Evolutionary conservation across 2,329 filamentous ascomycete genomes (phyloP).

Genomic region (Thielaviopsis euricoi): DNA sequence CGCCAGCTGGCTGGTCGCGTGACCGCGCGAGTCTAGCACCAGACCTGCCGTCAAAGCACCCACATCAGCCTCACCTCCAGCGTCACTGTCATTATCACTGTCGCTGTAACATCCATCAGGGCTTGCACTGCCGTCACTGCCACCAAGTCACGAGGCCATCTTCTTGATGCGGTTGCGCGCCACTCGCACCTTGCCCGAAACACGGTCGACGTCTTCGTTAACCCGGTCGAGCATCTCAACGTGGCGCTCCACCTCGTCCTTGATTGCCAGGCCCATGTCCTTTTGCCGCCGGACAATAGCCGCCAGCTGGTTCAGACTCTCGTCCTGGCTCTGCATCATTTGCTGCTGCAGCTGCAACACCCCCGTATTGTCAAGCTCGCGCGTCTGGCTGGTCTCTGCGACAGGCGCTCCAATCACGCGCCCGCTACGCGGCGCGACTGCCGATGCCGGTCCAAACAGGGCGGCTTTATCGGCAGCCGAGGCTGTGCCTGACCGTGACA

Average conservation of each 20-base stretch:
- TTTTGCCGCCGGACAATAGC: slow-evolving; percentile 56
- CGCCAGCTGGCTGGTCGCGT: not conserved
- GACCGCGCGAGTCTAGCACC: not conserved
- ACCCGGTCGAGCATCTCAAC: slow-evolving; percentile 52
- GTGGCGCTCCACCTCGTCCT: slow-evolving; percentile 56
- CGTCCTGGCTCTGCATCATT: slow-evolving; percentile 59
- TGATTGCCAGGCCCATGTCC: slow-evolving; percentile 63
- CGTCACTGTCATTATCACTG: not conserved
- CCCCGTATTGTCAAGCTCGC: slow-evolving; percentile 60
- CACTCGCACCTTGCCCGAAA: slow-evolving; percentile 53
- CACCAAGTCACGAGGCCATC: slow-evolving; percentile 28
- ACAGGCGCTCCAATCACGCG: slow-evolving; percentile 57
- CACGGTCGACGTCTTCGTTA: slow-evolving; percentile 47
- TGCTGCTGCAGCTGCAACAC: slow-evolving; percentile 58
- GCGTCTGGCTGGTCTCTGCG: slow-evolving; percentile 58
- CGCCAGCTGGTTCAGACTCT: slow-evolving; percentile 51
- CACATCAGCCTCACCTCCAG: not conserved
- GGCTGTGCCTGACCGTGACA: slow-evolving; percentile 22
- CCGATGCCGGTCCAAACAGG: slow-evolving; percentile 26
- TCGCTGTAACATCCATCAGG: not conserved
- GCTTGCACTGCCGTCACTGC: slow-evolving; percentile 6
- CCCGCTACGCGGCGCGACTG: slow-evolving; percentile 20
- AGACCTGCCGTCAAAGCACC: not conserved
- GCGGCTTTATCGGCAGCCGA: slow-evolving; percentile 32
- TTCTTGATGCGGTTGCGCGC: slow-evolving; percentile 57